phyloP scores from a whole-genome alignment of 805 yeast species.

The Pichia kluyveri region DNA sequence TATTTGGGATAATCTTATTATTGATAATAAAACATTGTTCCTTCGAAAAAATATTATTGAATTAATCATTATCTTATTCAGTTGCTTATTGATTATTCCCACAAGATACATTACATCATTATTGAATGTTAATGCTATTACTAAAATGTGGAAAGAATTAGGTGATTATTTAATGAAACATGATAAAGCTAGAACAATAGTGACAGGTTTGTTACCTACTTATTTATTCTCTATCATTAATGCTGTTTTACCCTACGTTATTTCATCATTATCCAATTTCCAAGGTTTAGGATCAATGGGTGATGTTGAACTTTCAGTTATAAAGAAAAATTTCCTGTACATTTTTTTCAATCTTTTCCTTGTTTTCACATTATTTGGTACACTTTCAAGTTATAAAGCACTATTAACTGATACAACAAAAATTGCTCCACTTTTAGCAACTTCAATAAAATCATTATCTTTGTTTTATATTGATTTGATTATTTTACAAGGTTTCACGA shows the following conservation, averaged over 20 bases:
- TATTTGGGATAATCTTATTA: constrained; percentile 57
- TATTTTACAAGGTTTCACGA: constrained; percentile 59
- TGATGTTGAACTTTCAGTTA: constrained; percentile 48
- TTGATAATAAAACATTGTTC: constrained; percentile 31
- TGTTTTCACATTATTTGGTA: constrained; percentile 54
- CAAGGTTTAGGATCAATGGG: constrained; percentile 51
- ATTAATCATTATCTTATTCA: constrained; percentile 36
- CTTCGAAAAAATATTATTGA: constrained; percentile 25
- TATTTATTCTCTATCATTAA: constrained; percentile 48
- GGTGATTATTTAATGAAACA: constrained; percentile 45
- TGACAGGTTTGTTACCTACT: constrained; percentile 57
- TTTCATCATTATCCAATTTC: constrained; percentile 37
- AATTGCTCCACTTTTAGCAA: constrained; percentile 47
- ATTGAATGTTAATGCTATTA: constrained; percentile 45
- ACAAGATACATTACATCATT: constrained; percentile 50
- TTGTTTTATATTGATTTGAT: constrained; percentile 53
- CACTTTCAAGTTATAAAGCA: constrained; percentile 51
- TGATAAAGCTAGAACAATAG: constrained; percentile 43
- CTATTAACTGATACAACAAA: constrained; percentile 49
- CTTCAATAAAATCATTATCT: constrained; percentile 41
- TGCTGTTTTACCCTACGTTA: constrained; percentile 45
- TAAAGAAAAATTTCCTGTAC: constrained; percentile 50
- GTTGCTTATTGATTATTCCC: constrained; percentile 44
- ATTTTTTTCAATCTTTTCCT: constrained; percentile 53
- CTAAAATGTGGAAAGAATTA: constrained; percentile 49